Percentiles rank a stretch among this genome's conserved stretches.
Evolutionary conservation across 345 rosid species (phyloP).

Genomic region (Adansonia digitata): DNA sequence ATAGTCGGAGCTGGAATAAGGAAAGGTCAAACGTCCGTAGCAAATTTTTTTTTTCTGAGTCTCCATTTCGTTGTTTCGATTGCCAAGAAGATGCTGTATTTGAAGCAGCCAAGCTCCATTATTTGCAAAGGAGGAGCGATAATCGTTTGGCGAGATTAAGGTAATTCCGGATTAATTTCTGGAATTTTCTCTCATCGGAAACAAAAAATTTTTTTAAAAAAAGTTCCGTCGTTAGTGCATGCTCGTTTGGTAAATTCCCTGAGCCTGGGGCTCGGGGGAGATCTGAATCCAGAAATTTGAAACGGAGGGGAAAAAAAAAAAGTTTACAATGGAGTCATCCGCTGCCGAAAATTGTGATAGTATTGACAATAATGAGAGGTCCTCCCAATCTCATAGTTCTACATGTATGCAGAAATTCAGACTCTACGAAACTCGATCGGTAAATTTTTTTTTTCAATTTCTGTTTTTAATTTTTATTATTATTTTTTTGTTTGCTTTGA

Average conservation of each 20-base stretch:
- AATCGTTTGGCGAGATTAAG: constrained; percentile 8
- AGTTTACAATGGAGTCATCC: constrained; percentile 17
- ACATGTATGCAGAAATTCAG: constrained; percentile 59
- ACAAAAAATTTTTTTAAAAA: neutral
- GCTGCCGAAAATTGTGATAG: constrained; percentile 2
- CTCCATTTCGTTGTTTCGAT: constrained; percentile 5
- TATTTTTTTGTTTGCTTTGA: constrained; percentile 1
- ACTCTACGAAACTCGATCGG: constrained; percentile 82
- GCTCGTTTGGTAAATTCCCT: constrained; percentile 49
- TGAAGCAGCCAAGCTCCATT: constrained; percentile 75
- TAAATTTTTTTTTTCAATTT: constrained; percentile 13
- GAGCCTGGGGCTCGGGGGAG: constrained; percentile 78
- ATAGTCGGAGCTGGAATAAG: neutral
- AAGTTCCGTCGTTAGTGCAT: constrained; percentile 32
- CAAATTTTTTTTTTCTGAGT: constrained; percentile 4
- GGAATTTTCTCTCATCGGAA: neutral
- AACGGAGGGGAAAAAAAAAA: neutral
- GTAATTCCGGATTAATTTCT: neutral
- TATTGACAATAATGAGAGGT: constrained; percentile 5
- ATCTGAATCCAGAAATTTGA: constrained; percentile 22
- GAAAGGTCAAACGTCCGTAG: constrained; percentile 1
- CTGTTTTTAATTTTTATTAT: neutral
- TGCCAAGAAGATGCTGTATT: constrained; percentile 45
- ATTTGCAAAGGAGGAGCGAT: constrained; percentile 32
- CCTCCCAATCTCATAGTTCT: constrained; percentile 14